Evolutionary conservation across 2,329 filamentous ascomycete species (phyloP).

Genomic region (Aureobasidium sp.): DNA sequence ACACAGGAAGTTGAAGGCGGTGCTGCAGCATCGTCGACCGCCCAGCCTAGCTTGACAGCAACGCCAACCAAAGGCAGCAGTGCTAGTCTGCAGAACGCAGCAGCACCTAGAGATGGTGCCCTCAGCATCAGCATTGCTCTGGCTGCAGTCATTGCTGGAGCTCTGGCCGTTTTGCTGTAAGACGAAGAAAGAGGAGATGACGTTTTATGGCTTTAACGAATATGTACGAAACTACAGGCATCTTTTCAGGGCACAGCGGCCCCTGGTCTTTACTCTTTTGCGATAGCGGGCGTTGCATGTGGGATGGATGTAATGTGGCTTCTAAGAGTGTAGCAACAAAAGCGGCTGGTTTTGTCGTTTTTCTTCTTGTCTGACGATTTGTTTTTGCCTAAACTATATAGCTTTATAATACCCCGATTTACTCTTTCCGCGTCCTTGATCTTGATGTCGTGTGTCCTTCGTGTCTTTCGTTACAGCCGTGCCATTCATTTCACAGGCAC

Average conservation of each 20-base stretch:
- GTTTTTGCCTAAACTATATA: neutral
- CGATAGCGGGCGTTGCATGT: neutral
- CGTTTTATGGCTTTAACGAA: neutral
- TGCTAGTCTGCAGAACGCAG: constrained; percentile 9
- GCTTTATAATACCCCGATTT: neutral
- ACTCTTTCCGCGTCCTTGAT: neutral
- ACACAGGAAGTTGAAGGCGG: neutral
- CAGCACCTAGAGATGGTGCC: neutral
- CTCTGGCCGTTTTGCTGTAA: constrained; percentile 2
- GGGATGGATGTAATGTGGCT: neutral
- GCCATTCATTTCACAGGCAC: constrained; percentile 36
- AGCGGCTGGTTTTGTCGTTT: neutral
- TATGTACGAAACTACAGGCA: neutral
- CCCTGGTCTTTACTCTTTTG: neutral
- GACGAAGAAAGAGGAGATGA: neutral
- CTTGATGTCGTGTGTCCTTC: neutral
- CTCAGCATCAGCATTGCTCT: neutral
- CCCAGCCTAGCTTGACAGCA: neutral
- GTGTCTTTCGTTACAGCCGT: neutral
- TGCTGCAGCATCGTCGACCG: neutral
- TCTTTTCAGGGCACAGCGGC: neutral
- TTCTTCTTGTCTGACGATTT: neutral
- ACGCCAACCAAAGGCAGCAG: neutral
- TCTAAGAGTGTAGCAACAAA: neutral
- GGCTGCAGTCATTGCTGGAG: neutral